Percentiles rank a stretch among this genome's conserved stretches.
phyloP scores from a whole-genome alignment of 139 green algal species.

The Tetradesmus lagerheimii region DNA sequence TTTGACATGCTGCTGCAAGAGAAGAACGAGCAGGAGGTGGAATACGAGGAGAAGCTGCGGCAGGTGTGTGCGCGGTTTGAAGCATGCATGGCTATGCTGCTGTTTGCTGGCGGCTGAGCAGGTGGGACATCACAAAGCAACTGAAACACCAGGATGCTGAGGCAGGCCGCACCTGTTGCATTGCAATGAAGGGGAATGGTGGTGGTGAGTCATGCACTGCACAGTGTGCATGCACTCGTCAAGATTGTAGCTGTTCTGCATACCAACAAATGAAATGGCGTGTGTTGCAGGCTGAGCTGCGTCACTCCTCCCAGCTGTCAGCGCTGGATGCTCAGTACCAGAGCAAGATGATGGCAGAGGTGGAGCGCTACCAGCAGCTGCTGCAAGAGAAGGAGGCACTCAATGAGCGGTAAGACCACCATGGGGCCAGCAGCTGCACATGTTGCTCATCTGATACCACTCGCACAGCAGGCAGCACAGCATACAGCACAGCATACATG shows the following conservation, averaged over 20 bases:
- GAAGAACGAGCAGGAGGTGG: slow-evolving; percentile 85
- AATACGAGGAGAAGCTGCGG: slow-evolving; percentile 88
- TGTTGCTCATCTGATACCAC: background rate
- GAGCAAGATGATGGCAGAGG: slow-evolving; percentile 88
- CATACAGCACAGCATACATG: background rate
- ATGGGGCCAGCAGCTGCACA: background rate
- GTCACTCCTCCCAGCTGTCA: slow-evolving; percentile 65
- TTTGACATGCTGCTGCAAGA: slow-evolving; percentile 83
- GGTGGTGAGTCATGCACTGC: too few relatives aligned
- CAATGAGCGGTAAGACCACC: slow-evolving; percentile 57
- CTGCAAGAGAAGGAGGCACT: slow-evolving; percentile 84
- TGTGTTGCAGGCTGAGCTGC: slow-evolving; percentile 73
- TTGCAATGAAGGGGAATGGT: too few relatives aligned
- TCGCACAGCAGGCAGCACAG: background rate
- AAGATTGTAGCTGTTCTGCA: too few relatives aligned
- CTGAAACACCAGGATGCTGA: background rate
- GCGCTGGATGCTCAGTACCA: slow-evolving; percentile 87
- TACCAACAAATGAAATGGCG: too few relatives aligned
- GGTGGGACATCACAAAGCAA: background rate
- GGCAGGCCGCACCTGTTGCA: background rate
- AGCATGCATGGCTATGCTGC: background rate
- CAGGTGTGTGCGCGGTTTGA: slow-evolving; percentile 11
- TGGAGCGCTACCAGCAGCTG: slow-evolving; percentile 84
- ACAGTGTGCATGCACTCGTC: background rate
- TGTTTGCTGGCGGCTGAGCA: background rate